phyloP scores from a whole-genome alignment of 2,329 filamentous ascomycete genomes.

The Hypocrella siamensis region DNA sequence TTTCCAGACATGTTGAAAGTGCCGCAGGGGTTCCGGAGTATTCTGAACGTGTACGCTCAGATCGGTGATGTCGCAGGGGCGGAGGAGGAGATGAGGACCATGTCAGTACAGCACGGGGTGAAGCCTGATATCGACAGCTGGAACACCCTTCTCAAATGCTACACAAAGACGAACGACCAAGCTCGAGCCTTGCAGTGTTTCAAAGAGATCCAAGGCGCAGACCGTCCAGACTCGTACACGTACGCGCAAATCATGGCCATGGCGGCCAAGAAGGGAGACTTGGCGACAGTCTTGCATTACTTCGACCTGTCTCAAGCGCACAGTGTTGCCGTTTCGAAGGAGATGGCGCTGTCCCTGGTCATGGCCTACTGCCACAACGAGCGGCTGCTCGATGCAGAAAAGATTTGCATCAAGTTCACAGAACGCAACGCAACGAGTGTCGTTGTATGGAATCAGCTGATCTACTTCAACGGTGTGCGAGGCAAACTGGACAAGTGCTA shows the following conservation, averaged over 20 bases:
- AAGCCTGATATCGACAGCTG: conserved; percentile 46
- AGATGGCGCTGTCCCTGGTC: conserved; percentile 50
- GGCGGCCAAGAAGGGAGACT: conserved; percentile 54
- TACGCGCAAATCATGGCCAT: conserved; percentile 63
- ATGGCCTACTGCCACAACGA: conserved; percentile 42
- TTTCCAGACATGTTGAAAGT: conserved; percentile 18
- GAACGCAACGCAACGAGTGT: conserved; percentile 34
- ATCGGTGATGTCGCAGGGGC: conserved; percentile 47
- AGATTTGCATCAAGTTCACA: conserved; percentile 32
- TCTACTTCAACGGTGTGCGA: conserved; percentile 51
- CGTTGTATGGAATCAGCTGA: conserved; percentile 63
- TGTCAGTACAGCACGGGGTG: conserved; percentile 38
- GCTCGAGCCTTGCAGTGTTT: conserved; percentile 51
- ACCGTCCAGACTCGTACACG: conserved; percentile 44
- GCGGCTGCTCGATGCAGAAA: conserved; percentile 18
- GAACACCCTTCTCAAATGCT: conserved; percentile 64
- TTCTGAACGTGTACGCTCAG: conserved; percentile 58
- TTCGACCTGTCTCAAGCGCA: conserved; percentile 44
- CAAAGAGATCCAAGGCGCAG: conserved; percentile 33
- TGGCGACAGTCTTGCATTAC: conserved; percentile 50
- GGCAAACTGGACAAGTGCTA: conserved; percentile 36
- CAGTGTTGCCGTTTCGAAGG: conserved; percentile 31
- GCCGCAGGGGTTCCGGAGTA: conserved; percentile 30
- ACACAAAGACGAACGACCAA: conserved; percentile 50
- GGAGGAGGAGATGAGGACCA: conserved; percentile 44